Percentiles rank a stretch among this genome's conserved stretches.
phyloP scores from a whole-genome alignment of 1,139 yeast species.

The Lodderomyces parapsilosis region DNA sequence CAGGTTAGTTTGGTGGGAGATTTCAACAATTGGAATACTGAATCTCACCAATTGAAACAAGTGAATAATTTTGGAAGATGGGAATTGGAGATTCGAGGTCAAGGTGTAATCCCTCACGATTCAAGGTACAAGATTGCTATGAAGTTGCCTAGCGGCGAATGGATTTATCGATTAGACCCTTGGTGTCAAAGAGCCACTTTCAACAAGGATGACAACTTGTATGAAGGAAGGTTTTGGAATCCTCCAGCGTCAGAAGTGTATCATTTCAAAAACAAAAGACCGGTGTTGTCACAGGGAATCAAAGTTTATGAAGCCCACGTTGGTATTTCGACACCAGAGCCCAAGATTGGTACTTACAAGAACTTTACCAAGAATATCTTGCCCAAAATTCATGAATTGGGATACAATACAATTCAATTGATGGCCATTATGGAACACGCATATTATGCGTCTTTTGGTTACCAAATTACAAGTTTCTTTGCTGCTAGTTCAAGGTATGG shows the following conservation, averaged over 20 bases:
- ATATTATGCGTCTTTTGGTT: slow-evolving; percentile 95
- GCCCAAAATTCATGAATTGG: slow-evolving; percentile 81
- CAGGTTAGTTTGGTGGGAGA: slow-evolving; percentile 82
- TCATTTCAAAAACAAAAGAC: slow-evolving; percentile 62
- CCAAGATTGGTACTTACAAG: slow-evolving; percentile 77
- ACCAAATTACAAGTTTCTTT: slow-evolving; percentile 90
- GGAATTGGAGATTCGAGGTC: slow-evolving; percentile 53
- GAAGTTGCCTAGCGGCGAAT: slow-evolving; percentile 64
- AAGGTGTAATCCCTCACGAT: slow-evolving; percentile 75
- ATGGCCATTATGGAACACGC: slow-evolving; percentile 99
- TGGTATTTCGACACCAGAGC: slow-evolving; percentile 91
- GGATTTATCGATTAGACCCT: slow-evolving; percentile 81
- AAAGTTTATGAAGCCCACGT: slow-evolving; percentile 95
- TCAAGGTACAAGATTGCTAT: slow-evolving; percentile 75
- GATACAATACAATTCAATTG: slow-evolving; percentile 89
- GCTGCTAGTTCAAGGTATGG: slow-evolving; percentile 90
- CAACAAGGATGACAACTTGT: slow-evolving; percentile 43
- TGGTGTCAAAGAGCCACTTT: slow-evolving; percentile 87
- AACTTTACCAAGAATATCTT: slow-evolving; percentile 78
- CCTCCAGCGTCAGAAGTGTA: slow-evolving; percentile 40
- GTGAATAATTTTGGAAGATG: slow-evolving; percentile 70
- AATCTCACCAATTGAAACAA: slow-evolving; percentile 52
- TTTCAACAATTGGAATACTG: slow-evolving; percentile 78
- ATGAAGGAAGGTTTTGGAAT: slow-evolving; percentile 93
- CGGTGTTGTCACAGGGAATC: slow-evolving; percentile 54